These are phyloP conservation scores for Jamesozyma piceae DNA, from an alignment of 805 yeast genomes.

Conservation along the genomic window DNA sequence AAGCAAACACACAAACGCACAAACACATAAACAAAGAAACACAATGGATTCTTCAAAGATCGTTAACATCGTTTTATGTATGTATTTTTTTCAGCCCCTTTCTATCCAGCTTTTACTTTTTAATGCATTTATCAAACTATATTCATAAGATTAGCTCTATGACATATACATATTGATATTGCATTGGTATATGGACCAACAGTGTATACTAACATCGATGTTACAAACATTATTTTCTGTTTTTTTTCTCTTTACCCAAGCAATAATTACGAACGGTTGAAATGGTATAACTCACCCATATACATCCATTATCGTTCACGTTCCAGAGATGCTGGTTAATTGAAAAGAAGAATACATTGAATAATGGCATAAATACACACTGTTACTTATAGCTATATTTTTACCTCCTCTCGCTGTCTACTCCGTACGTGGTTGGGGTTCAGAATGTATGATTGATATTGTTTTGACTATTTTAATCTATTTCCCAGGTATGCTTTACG, in stretches of 20 bases:
- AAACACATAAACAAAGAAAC: neutral
- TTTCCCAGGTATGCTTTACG: slow-evolving; percentile 77
- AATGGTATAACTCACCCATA: neutral
- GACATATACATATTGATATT: too few relatives aligned
- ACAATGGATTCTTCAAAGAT: slow-evolving; percentile 30
- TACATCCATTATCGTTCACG: too few relatives aligned
- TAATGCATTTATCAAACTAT: too few relatives aligned
- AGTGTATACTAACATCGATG: too few relatives aligned
- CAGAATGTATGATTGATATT: slow-evolving; percentile 55
- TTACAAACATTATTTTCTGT: too few relatives aligned
- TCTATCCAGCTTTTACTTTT: too few relatives aligned
- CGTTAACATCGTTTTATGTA: slow-evolving; percentile 28
- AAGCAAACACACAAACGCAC: neutral
- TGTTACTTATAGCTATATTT: slow-evolving; percentile 39
- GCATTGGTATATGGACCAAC: too few relatives aligned
- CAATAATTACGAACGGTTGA: too few relatives aligned
- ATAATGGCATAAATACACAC: too few relatives aligned
- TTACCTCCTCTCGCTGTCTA: slow-evolving; percentile 74
- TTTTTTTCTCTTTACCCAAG: neutral
- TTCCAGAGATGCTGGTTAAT: too few relatives aligned
- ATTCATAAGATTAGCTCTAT: too few relatives aligned
- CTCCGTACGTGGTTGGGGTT: slow-evolving; percentile 56
- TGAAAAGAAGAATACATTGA: too few relatives aligned
- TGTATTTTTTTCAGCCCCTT: neutral
- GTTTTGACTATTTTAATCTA: slow-evolving; percentile 38